These are phyloP conservation scores for Candida frijolesensis DNA, from an alignment of 1,139 yeast species.

Conservation along the genomic window DNA sequence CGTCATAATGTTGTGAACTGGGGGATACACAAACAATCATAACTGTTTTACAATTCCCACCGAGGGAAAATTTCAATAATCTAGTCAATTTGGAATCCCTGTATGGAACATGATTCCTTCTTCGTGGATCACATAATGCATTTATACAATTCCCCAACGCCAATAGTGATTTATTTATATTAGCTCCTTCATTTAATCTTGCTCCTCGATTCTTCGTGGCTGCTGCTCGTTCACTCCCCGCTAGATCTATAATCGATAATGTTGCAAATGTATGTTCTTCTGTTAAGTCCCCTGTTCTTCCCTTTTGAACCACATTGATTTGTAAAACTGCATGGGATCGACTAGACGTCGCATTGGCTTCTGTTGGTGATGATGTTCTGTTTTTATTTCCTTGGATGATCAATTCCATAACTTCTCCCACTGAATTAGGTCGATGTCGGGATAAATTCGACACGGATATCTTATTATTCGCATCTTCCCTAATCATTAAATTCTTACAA, in stretches of 20 bases:
- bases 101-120: conserved; percentile 80
- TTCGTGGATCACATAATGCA: conserved; percentile 77
- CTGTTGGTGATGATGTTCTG: conserved; percentile 84
- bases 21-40: conserved; percentile 96
- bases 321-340: conserved; percentile 93
- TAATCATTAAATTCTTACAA: conserved; percentile 50
- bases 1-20: conserved; percentile 83
- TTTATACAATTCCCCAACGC: conserved; percentile 95
- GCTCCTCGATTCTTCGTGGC: conserved; percentile 84
- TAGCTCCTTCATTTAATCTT: conserved; percentile 86
- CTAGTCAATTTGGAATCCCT: conserved; percentile 88
- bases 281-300: conserved; percentile 61
- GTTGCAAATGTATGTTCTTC: conserved; percentile 79
- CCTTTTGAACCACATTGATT: conserved; percentile 66
- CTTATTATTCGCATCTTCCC: conserved; percentile 71
- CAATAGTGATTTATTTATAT: conserved; percentile 80
- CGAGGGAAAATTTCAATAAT: conserved; percentile 82
- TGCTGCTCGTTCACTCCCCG: conserved; percentile 94
- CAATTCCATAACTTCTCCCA: conserved; percentile 81
- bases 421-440: conserved; percentile 60
- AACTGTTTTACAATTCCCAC: conserved; percentile 92
- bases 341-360: conserved; percentile 87
- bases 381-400: conserved; percentile 71
- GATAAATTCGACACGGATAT: conserved; percentile 78
- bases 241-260: conserved; percentile 83